Evolutionary conservation across 108 stramenopile species (phyloP), one percentile per base, ranked within the genome.

Genomic region (Nitzschia sp.): DNA sequence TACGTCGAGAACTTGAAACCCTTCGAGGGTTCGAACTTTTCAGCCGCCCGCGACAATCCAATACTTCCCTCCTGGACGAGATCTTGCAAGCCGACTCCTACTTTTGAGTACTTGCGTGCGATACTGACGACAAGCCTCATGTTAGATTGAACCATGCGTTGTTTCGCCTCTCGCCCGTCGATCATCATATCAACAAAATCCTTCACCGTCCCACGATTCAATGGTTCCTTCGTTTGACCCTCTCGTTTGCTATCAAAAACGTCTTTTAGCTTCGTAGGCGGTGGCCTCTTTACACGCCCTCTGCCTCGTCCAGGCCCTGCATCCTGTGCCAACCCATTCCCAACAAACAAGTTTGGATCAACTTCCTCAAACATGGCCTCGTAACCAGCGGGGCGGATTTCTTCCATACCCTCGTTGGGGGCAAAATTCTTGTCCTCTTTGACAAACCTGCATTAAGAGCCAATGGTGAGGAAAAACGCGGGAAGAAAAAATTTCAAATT

Each of bases 101-200:
- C 86, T 34, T 86, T 87, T 23, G 80, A 81, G 63, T 97, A 98
- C 45, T 95, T 76, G 32, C 88, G 82, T 19, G 94, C 86, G 70
- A 97, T 97, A 59, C 90, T 91, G 3, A 98, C 85, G 19, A 97
- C 98, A 25, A 98, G 79, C 28, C 97, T 69, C 89, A 97, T 91
- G 62, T 98, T 98, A 51, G 89, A 88, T 54, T 89, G 82, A 24
- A 98, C 88, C 95, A 98, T 97, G 21, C 74, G 66, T 66, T 88
- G 89, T 60, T 96, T 97, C 11, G 97, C 94, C 53, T 88, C 86
- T 46, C 79, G 80, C 9, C 78, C 85, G n/a, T 71, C 77, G 2
- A 88, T 46, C 75, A 95, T 81, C 81, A 91, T 85, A 35, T 88
- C 88, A 8, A 89, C 75, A 55, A 94, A 94, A 51, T 91, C 75